Evolutionary conservation across 2,329 filamentous ascomycete species (phyloP), one percentile per base, ranked within the genome.

Genomic region (Aspergillaceae sp.): DNA sequence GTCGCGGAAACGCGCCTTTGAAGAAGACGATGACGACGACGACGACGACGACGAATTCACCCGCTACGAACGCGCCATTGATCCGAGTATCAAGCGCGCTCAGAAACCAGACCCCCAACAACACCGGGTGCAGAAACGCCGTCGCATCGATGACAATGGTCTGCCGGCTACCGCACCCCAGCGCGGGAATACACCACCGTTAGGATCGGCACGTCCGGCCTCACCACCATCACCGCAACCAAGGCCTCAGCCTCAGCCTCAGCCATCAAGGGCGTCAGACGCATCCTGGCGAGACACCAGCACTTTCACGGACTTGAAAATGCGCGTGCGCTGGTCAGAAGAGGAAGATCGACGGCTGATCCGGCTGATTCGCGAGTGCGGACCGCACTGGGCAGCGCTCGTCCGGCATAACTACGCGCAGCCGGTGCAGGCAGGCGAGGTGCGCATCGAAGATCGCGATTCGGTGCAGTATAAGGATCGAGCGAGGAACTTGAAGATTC

Each of bases 381-480:
- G 75, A 1, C 64, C 61, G 4, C 59, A 58, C 7, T 84, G 76
- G 67, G 51, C 74, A 2, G 28, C 44, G 0, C 77, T 84, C 40
- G 55, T 62, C 26, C 56, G 61, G 8, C 54, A 57, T 29, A 67
- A 67, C 29, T 49, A 53, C 3, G 40, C 53, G 0, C 56, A 57
- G 10, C 65, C 64, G 2, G 54, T 45, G 4, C 34, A 55, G 44
- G 41, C 63, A 42, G 60, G 62, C 32, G 56, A 61, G 7, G 59
- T 59, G 2, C 42, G 61, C 37, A 55, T 77, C 11, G 46, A 45
- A 3, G 50, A 54, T 2, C 67, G 78, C 2, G 66, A 60, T 4
- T 74, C 81, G 48, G 74, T 78, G 2, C 74, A 77, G 40, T 49
- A 80, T 5, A 78, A 77, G 52, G 75, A 78, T 51, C 73, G 72